These are phyloP conservation scores for Gamsiella multidivaricata DNA, from an alignment of 192 early-diverging fungal genomes.

Conservation along the genomic window DNA sequence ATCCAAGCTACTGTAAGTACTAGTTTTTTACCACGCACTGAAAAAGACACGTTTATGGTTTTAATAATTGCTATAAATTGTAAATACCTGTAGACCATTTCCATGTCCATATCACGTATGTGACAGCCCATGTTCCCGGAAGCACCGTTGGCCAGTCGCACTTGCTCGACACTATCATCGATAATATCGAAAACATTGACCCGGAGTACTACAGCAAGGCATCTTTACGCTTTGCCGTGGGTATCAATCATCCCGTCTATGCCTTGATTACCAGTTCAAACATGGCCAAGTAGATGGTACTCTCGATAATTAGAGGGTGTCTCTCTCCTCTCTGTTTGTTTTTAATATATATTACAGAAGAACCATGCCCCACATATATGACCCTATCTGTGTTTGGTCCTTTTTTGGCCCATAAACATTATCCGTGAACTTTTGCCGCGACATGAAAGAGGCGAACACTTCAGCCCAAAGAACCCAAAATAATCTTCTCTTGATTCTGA, in stretches of 20 bases:
- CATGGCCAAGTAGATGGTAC: not conserved
- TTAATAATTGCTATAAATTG: too few species aligned
- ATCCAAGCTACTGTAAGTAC: slow-evolving; percentile 78
- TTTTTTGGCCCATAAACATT: too few species aligned
- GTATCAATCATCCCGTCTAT: slow-evolving; percentile 59
- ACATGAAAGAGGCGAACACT: too few species aligned
- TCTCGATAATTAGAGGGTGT: too few species aligned
- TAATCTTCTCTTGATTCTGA: too few species aligned
- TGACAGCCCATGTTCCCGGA: slow-evolving; percentile 61
- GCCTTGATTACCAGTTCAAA: slow-evolving; percentile 3
- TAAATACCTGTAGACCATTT: slow-evolving; percentile 83
- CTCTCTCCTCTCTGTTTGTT: too few species aligned
- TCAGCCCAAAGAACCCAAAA: too few species aligned
- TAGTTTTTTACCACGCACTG: not conserved
- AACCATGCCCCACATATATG: too few species aligned
- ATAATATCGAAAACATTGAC: slow-evolving; percentile 72
- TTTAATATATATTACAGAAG: too few species aligned
- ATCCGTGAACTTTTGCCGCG: too few species aligned
- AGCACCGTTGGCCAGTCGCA: slow-evolving; percentile 78
- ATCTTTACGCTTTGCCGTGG: slow-evolving; percentile 70
- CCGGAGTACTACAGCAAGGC: slow-evolving; percentile 73
- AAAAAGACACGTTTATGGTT: not conserved
- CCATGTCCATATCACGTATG: slow-evolving; percentile 81
- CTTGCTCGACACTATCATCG: slow-evolving; percentile 74
- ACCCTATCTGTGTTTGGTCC: too few species aligned